Conservation (phyloP, 768 basidiomycete genomes). For the Obba rivulosa region DNA sequence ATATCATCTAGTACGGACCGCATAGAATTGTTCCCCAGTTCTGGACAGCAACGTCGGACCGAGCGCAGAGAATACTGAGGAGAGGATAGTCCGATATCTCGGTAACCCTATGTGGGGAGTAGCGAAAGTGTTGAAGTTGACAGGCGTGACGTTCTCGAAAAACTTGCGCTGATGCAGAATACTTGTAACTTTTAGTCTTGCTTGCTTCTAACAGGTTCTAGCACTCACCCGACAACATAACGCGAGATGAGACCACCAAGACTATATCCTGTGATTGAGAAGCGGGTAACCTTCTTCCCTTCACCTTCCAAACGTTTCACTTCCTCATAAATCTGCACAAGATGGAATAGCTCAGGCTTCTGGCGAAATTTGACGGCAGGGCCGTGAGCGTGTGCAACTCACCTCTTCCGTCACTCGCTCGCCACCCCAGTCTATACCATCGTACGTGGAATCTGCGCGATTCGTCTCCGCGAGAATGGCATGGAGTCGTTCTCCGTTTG, state of each 20-base stretch:
- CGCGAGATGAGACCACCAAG: slow-evolving; percentile 81
- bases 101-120: slow-evolving; percentile 81
- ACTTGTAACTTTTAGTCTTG: slow-evolving; percentile 25
- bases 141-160: slow-evolving; percentile 63
- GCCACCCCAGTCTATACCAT: slow-evolving; percentile 81
- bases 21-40: slow-evolving; percentile 61
- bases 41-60: slow-evolving; percentile 70
- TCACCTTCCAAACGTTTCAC: slow-evolving; percentile 46
- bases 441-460: slow-evolving; percentile 63
- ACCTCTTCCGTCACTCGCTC: slow-evolving; percentile 81
- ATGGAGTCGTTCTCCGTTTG: slow-evolving; percentile 44
- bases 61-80: slow-evolving; percentile 44
- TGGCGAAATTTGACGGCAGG: neutral
- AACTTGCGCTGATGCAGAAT: slow-evolving; percentile 63
- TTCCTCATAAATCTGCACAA: slow-evolving; percentile 47
- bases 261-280: slow-evolving; percentile 74
- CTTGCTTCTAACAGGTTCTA: neutral
- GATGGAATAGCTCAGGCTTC: neutral
- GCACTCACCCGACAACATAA: slow-evolving; percentile 62
- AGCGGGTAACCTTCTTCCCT: slow-evolving; percentile 55
- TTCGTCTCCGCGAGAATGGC: slow-evolving; percentile 66
- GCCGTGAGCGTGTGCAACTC: slow-evolving; percentile 8
- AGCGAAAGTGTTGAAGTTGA: slow-evolving; percentile 81
- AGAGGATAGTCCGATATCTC: slow-evolving; percentile 54
- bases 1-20: slow-evolving; percentile 3